Evolutionary conservation across 257 asterid genomes (phyloP), one percentile per base, ranked within the genome.

Genomic region (Solanum piurae): DNA sequence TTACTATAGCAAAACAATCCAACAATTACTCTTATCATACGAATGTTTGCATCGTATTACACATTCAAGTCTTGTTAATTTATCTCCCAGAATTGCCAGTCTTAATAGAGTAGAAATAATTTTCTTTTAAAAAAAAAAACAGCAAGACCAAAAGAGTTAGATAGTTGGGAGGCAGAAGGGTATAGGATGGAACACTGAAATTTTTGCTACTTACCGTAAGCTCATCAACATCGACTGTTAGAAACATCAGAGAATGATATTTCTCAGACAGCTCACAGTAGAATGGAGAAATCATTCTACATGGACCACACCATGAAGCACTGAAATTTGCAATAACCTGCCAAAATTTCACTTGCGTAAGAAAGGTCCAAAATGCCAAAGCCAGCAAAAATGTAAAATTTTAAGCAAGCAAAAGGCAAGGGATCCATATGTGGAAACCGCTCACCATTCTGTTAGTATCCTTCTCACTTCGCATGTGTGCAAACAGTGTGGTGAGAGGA

Each of bases 291-390:
- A 97, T 95, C 93, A 93, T 88, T 92, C 93, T 92, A 91, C 99
- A 97, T 89, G 99, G 99, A 88, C 95, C 98, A 89, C 99, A 97
- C 99, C 99, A 97, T 38, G 97, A 52, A 72, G 99, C 99, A 86
- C 99, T 97, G 83, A 97, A 97, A 93, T 97, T 97, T 55, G 98
- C 99, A 89, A 97, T 80, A 85, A 93, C 94, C 95, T 94, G 92
- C 76, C 55, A 55, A 76, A 44, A 72, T 27, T 55, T 9, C 86
- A 46, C 86, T 82, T 29, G 69, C 1, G 44, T 82, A 49, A 49
- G 86, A 49, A 82, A 29, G 69, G 62, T 37, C 58, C 62, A 44
- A 64, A 80, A 82, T 82, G 66, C 42, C 12, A 52, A 49, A 80
- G 13, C 33, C 44, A 82, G 44, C 20, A 20, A 31, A 79, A 49